Evolutionary conservation across 2,329 filamentous ascomycete species (phyloP), one percentile per base, ranked within the genome.

Genomic region (Monilinia vaccinii-corymbosi): DNA sequence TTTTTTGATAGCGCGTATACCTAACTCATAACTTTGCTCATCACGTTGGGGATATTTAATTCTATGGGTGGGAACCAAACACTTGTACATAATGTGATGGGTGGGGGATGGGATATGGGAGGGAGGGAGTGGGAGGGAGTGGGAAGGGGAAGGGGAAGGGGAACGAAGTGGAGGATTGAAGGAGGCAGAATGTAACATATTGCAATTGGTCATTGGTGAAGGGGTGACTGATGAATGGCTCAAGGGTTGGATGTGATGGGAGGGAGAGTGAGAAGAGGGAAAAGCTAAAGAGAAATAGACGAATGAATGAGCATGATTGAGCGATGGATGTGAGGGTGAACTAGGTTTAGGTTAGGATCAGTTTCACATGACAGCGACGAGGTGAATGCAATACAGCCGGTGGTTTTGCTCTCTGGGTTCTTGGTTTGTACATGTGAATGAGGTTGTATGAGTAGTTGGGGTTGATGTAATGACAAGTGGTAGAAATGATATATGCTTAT

Each of bases 1-100:
- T 52, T 52, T 53, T 53, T 53, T 53, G 25, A 53, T 53, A 53
- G 36, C 50, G 50, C 25, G 36, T 25, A 53, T 53, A 53, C 38
- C 38, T 53, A 32, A 32, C 38, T 44, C 50, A 53, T 21, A 44
- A 44, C 50, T 53, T 53, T 40, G 38, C 25, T 32, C 50, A 44
- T 53, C 50, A 44, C 38, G 28, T 42, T 31, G 28, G 38, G 38
- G n/a, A 44, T 9, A 32, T 42, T 42, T 53, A 44, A 25, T 53
- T 53, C 36, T 32, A 40, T 42, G n/a, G 38, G 9, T 16, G 38
- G 31, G 50, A 42, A 21, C 11, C 25, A 53, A 31, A 44, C 32
- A 42, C 50, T 52, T 44, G 18, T 6, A n/a, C n/a, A n/a, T n/a
- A n/a, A 42, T 10, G 50, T 34, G 25, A 32, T 53, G 25, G 2